phyloP scores from a whole-genome alignment of 495 filamentous ascomycete genomes.

The Hyaloscypha hepaticicola region DNA sequence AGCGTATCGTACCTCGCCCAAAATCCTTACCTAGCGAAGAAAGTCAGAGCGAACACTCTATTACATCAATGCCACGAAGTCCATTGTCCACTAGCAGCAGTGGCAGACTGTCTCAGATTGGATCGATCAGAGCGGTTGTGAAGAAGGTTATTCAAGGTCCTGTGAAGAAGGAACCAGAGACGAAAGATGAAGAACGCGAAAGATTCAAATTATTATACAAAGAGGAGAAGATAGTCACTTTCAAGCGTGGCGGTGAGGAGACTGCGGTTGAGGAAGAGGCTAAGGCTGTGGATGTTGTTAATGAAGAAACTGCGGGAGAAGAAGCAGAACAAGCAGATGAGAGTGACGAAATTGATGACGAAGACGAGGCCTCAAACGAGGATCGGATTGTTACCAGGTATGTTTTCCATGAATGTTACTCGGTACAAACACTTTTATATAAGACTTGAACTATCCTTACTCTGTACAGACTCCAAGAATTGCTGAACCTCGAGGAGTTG shows the following conservation, averaged over 20 bases:
- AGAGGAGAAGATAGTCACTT: not conserved
- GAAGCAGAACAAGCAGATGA: not conserved
- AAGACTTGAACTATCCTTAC: not conserved
- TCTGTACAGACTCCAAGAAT: not conserved
- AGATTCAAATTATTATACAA: not conserved
- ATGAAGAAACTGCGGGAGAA: not conserved
- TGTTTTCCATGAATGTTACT: not conserved
- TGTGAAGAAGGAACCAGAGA: not conserved
- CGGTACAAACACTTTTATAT: not conserved
- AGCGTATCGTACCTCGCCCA: too few species aligned
- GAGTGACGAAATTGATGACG: not conserved
- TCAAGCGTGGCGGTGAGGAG: not conserved
- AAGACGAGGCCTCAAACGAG: not conserved
- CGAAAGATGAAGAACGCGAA: not conserved
- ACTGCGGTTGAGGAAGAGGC: not conserved
- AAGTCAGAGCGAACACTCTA: not conserved
- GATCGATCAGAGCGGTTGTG: not conserved
- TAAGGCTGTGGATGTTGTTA: not conserved
- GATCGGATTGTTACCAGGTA: not conserved
- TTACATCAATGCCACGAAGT: not conserved
- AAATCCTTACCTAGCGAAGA: not conserved
- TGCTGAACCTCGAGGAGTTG: slow-evolving; percentile 2
- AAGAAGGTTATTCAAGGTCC: not conserved
- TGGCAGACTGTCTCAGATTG: not conserved
- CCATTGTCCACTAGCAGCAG: not conserved